These are phyloP conservation scores for Exophiala oligosperma DNA, from an alignment of 2,329 filamentous ascomycete species.

Conservation along the genomic window DNA sequence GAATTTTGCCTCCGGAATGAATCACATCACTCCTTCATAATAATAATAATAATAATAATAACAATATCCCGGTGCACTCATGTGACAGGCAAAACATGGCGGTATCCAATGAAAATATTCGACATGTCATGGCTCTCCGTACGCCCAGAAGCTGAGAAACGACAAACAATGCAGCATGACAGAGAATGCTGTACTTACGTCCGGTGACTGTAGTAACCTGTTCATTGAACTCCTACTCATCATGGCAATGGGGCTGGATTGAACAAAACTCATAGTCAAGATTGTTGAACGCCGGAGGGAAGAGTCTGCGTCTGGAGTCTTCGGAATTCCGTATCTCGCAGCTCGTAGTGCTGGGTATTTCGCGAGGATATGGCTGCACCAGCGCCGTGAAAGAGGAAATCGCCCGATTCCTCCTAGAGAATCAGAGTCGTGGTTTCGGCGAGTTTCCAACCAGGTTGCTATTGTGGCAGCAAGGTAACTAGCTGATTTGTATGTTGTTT, in stretches of 20 bases:
- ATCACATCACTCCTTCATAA: not conserved
- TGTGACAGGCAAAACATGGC: not conserved
- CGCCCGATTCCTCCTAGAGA: too few species aligned
- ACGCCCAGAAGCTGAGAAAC: not conserved
- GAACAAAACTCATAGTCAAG: constrained; percentile 25
- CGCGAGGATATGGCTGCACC: too few species aligned
- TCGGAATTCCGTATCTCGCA: too few species aligned
- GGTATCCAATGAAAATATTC: not conserved
- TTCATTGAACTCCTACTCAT: constrained; percentile 24
- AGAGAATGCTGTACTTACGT: constrained; percentile 14
- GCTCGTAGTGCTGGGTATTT: not conserved
- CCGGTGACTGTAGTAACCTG: constrained; percentile 13
- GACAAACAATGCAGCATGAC: not conserved
- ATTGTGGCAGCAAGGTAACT: too few species aligned
- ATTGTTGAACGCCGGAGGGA: not conserved
- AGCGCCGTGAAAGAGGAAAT: too few species aligned
- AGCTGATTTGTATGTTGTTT: too few species aligned
- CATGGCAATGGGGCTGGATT: constrained; percentile 24
- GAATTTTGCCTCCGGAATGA: not conserved
- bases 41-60: not conserved
- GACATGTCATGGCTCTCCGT: not conserved
- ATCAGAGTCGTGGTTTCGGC: too few species aligned
- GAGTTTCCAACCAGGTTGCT: too few species aligned
- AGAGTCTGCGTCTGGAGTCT: not conserved
- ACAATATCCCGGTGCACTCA: not conserved